Evolutionary conservation across 2,329 filamentous ascomycete genomes (phyloP), one percentile per base, ranked within the genome.

Genomic region (Monilinia fructigena): DNA sequence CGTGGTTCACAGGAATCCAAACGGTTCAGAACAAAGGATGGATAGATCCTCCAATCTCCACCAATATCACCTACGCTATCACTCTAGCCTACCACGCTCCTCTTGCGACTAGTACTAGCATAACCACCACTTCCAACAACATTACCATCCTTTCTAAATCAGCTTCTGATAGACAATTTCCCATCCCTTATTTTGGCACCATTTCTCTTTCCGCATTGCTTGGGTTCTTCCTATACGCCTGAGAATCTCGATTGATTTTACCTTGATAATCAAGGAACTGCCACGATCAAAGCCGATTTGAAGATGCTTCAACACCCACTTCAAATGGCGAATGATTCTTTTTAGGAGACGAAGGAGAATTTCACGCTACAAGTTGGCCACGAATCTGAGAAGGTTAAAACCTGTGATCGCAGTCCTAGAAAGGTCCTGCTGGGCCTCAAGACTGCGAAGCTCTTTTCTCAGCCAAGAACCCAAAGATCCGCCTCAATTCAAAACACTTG

Each of bases 1-100:
- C 52, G 8, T 72, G 68, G 69, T 65, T 63, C 26, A 54, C 45
- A 11, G 63, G 55, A 16, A 68, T 70, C 42, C n/a, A 60, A 11
- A 16, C 68, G 8, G 66, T 63, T 0, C 60, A 55, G 31, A 18
- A 16, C 3, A 58, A 50, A 12, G 67, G 67, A 31, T 67, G 60
- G 66, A 47, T 67, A 38, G 18, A 45, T 28, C 7, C 35, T 16
- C 59, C 64, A 16, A 23, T 58, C 47, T 11, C 65, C 5, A 56
- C 31, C 1, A 66, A 40, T 38, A 28, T 23, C 12, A 65, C 54
- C 16, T n/a, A 11, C 4, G 45, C 62, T 14, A 50, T 38, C 48
- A 53, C 47, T 2, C 5, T 38, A 18, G 16, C 47, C 5, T 7
- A 42, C 12, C 47, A 52, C 26, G 53, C 47, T 16, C 23, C 55